A percentile compares a stretch with the other conserved stretches of the same genome.
Conservation (phyloP, 441 rosid genomes). For the Capsella rubella region DNA sequence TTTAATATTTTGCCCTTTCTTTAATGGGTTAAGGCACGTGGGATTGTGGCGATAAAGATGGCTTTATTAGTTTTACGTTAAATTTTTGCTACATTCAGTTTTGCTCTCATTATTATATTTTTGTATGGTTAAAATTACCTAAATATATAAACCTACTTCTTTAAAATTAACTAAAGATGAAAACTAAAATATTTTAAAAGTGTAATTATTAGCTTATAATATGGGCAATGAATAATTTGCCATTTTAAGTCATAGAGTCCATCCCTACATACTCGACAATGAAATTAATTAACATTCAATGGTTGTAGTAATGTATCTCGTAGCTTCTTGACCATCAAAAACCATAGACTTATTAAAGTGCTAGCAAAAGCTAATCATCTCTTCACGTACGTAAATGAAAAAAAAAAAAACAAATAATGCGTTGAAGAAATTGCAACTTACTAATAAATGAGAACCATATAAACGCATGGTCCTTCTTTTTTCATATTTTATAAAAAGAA, state of each 20-base stretch:
- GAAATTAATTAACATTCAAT: slow-evolving; percentile 23
- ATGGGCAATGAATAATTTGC: neutral
- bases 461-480: slow-evolving; percentile 36
- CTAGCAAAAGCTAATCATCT: slow-evolving; percentile 20
- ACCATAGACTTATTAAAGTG: slow-evolving; percentile 17
- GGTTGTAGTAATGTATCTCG: neutral
- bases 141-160: no score
- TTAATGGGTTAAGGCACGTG: no score
- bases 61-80: no score
- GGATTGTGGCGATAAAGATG: no score
- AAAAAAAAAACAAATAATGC: neutral
- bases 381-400: slow-evolving; percentile 9
- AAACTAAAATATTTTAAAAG: no score
- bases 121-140: no score
- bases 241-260: neutral
- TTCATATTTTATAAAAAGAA: neutral
- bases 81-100: no score
- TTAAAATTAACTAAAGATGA: no score
- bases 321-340: slow-evolving; percentile 36
- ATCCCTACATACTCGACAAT: slow-evolving; percentile 19
- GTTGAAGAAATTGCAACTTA: neutral
- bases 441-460: slow-evolving; percentile 24
- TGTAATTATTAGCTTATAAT: no score
- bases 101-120: no score
- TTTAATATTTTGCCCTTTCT: no score